phyloP scores from a whole-genome alignment of 2,329 filamentous ascomycete species.

The Ophiocordyceps sinensis region DNA sequence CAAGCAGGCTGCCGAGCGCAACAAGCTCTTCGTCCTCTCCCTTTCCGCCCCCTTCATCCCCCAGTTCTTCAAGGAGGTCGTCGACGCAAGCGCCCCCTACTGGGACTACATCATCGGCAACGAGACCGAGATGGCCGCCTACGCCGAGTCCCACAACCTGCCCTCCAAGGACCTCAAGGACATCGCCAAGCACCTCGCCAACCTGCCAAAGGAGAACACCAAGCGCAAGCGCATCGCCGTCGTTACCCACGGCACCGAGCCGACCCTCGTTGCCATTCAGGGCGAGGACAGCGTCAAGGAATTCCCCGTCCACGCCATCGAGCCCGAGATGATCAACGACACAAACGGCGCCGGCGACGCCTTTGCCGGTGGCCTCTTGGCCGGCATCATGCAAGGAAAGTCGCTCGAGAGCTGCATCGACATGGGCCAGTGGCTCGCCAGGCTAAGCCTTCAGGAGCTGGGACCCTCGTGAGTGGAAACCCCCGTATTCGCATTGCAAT shows the following conservation, averaged over 20 bases:
- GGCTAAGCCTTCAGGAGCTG: constrained; percentile 85
- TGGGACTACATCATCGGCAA: constrained; percentile 96
- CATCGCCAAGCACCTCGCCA: constrained; percentile 74
- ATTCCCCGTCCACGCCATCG: constrained; percentile 70
- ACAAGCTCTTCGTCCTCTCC: constrained; percentile 88
- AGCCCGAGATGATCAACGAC: constrained; percentile 70
- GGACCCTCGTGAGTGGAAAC: constrained; percentile 71
- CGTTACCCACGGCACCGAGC: constrained; percentile 86
- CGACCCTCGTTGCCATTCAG: constrained; percentile 72
- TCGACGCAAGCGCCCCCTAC: constrained; percentile 77
- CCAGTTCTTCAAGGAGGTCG: constrained; percentile 93
- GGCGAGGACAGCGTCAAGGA: constrained; percentile 56
- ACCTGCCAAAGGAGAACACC: constrained; percentile 82
- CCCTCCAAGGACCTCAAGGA: constrained; percentile 64
- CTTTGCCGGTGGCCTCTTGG: constrained; percentile 87
- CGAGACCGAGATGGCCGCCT: constrained; percentile 84
- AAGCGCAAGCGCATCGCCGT: constrained; percentile 75
- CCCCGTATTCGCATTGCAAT: not conserved
- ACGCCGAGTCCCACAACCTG: constrained; percentile 68
- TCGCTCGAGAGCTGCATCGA: constrained; percentile 64
- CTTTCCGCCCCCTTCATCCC: constrained; percentile 92
- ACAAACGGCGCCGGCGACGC: constrained; percentile 96
- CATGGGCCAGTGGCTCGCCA: constrained; percentile 93
- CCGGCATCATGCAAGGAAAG: constrained; percentile 78
- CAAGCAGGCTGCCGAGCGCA: constrained; percentile 72